Conservation (phyloP, 768 basidiomycete species). For the Suillus variegatus region DNA sequence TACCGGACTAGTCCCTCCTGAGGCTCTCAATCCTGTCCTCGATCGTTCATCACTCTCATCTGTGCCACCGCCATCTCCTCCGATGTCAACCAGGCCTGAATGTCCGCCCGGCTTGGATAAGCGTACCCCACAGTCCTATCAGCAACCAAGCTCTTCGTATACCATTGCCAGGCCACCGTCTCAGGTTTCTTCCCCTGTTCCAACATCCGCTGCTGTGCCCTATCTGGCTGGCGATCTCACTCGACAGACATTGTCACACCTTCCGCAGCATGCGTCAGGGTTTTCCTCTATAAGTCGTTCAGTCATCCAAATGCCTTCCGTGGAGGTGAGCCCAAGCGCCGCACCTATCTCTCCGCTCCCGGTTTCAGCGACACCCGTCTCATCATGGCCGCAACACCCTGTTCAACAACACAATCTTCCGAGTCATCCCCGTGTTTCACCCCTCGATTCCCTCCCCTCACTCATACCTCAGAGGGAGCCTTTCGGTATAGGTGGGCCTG, state of each 20-base stretch:
- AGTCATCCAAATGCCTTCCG: background rate
- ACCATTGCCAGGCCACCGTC: background rate
- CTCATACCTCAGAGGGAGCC: background rate
- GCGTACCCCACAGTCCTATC: background rate
- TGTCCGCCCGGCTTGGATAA: background rate
- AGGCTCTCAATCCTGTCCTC: background rate
- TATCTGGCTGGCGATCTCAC: background rate
- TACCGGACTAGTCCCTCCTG: background rate
- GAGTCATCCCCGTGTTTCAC: background rate
- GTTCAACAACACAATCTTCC: background rate
- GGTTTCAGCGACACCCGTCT: background rate
- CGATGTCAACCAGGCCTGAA: background rate
- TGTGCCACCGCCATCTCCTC: background rate
- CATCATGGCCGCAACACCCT: background rate
- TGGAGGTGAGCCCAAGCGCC: background rate
- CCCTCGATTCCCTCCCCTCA: background rate
- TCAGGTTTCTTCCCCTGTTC: background rate
- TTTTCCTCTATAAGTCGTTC: background rate
- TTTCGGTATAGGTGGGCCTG: background rate
- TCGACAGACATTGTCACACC: background rate
- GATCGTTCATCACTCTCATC: background rate
- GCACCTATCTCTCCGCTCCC: background rate
- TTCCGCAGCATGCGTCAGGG: background rate
- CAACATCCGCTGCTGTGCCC: background rate
- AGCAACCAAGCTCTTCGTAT: background rate